A percentile compares a stretch with the other conserved stretches of the same genome.
Evolutionary conservation across 2,329 filamentous ascomycete species (phyloP).

Genomic region (Rutstroemia sp.): DNA sequence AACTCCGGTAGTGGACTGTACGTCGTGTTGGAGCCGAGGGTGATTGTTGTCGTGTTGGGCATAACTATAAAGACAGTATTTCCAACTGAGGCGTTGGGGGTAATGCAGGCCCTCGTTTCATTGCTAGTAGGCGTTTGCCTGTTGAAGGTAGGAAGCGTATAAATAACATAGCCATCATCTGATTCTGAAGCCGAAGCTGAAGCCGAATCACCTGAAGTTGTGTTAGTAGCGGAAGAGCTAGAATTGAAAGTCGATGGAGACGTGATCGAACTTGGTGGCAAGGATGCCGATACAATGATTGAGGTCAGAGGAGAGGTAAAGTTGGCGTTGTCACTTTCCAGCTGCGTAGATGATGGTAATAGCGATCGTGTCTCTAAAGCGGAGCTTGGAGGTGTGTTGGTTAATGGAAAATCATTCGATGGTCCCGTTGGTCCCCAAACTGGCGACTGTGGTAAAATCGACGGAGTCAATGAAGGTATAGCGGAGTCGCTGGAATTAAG

Average conservation of each 20-base stretch:
- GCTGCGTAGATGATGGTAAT: too few relatives aligned
- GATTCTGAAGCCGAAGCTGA: background rate
- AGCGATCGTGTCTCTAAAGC: too few relatives aligned
- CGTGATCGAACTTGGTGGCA: background rate
- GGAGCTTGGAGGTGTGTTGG: too few relatives aligned
- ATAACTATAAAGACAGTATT: constrained; percentile 18
- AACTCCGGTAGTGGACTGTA: constrained; percentile 18
- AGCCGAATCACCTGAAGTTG: background rate
- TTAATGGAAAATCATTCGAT: too few relatives aligned
- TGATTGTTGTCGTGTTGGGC: constrained; percentile 24
- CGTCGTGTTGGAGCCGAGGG: constrained; percentile 12
- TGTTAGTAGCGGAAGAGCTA: background rate
- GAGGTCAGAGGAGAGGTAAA: too few relatives aligned
- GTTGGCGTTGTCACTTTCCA: background rate
- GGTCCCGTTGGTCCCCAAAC: too few relatives aligned
- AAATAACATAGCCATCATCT: background rate
- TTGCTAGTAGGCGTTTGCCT: background rate
- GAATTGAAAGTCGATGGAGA: background rate
- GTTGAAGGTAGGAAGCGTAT: background rate
- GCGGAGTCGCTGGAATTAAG: background rate
- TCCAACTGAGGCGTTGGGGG: background rate
- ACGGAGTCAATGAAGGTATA: background rate
- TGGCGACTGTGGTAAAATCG: too few relatives aligned
- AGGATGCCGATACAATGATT: background rate
- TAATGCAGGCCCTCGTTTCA: background rate